These are phyloP conservation scores for Linderina pennispora DNA, from an alignment of 192 early-diverging fungal genomes.

Conservation along the genomic window DNA sequence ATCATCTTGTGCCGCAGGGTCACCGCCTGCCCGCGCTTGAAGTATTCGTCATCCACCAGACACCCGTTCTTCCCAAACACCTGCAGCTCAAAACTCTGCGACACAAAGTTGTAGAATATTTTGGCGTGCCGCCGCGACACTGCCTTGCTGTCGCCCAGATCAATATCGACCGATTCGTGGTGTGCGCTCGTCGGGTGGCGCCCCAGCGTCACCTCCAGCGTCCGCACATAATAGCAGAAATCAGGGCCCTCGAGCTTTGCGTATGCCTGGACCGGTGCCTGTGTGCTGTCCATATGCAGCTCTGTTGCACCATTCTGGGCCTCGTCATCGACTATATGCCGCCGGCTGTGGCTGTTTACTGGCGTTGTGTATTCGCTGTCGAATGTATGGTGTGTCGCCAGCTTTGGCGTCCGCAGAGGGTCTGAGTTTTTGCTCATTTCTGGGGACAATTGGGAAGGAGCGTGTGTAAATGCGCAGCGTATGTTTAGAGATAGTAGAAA, in stretches of 20 bases:
- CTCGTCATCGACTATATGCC: too few relatives aligned
- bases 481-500: neutral
- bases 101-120: constrained; percentile 79
- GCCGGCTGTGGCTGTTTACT: neutral
- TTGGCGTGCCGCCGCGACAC: constrained; percentile 83
- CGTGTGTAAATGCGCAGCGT: too few relatives aligned
- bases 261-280: constrained; percentile 73
- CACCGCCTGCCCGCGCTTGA: constrained; percentile 58
- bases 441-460: too few relatives aligned
- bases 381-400: constrained; percentile 18
- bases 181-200: constrained; percentile 52
- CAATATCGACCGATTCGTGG: constrained; percentile 72
- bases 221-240: constrained; percentile 81
- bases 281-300: constrained; percentile 11
- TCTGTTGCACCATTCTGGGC: too few relatives aligned
- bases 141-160: constrained; percentile 75
- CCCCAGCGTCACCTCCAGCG: constrained; percentile 71
- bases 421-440: constrained; percentile 29
- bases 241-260: constrained; percentile 83
- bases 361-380: constrained; percentile 11
- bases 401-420: constrained; percentile 24
- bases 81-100: constrained; percentile 75
- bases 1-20: constrained; percentile 51
- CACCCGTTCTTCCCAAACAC: constrained; percentile 88
- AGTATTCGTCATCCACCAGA: constrained; percentile 77